Evolutionary conservation across 371 early-diverging fungal genomes (phyloP), one percentile per base, ranked within the genome.

Genomic region (Mortierella sp.): DNA sequence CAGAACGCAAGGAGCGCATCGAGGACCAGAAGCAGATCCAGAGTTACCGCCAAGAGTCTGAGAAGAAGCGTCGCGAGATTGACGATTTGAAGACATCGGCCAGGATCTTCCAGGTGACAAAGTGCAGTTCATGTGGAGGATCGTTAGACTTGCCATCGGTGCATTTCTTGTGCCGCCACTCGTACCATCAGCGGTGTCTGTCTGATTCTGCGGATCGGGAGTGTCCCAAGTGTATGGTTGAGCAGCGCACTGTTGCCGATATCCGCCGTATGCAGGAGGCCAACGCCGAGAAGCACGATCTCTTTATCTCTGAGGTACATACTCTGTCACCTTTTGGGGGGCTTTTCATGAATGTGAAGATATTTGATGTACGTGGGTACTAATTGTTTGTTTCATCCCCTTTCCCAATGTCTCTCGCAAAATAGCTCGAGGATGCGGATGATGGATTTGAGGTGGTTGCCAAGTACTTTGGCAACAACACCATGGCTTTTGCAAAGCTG

Each of bases 91-190:
- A 95, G 83, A 94, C 91, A 0, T 92, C 92, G 77, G 93, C 93
- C 11, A 90, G 92, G 13, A 93, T 97, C 4, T 98, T 99, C 88
- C 98, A 98, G 88, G 93, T 93, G 47, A 96, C 96, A 52, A 96
- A 96, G 81, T 99, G 98, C 86, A 91, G 93, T 58, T 84, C 92
- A 1, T 99, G 98, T 78, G 90, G 93, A 34, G 94, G 95, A 24
- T 93, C 94, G 50, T 89, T 99, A 55, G 97, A 98, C 78, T 84
- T 99, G 60, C 99, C 99, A 0, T 94, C 95, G 26, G 91, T 98
- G 0, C 97, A 98, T 83, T 99, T 98, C 82, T 85, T 97, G 80
- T 99, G 99, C 90, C 92, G 94, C 73, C 98, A 99, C 75, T 96
- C 97, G 60, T 99, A 94, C 82, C 99, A 99, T 89, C 95, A 95